Evolutionary conservation across 2,329 filamentous ascomycete species (phyloP).

Genomic region (Penicillium sp.): DNA sequence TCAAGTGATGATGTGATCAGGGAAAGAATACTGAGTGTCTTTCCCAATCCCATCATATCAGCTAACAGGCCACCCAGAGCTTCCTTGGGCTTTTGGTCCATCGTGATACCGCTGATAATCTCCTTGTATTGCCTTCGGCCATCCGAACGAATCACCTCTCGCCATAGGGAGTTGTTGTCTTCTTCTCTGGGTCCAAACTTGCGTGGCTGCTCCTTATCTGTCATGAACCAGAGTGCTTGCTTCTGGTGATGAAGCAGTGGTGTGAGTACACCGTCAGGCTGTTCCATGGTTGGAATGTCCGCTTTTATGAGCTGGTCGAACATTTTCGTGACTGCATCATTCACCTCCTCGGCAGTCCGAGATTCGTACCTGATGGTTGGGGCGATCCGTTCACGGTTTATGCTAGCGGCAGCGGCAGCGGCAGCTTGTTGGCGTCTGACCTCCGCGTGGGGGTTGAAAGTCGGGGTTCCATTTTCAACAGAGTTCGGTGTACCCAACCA

Average conservation of each 20-base stretch:
- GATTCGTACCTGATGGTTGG: conserved; percentile 39
- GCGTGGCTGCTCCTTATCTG: conserved; percentile 68
- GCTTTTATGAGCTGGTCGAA: conserved; percentile 80
- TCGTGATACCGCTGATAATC: conserved; percentile 75
- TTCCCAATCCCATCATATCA: conserved; percentile 88
- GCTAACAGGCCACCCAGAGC: conserved; percentile 74
- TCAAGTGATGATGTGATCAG: conserved; percentile 68
- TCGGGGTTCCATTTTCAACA: conserved; percentile 67
- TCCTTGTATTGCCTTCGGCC: conserved; percentile 72
- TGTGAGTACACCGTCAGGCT: conserved; percentile 63
- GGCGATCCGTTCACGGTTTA: conserved; percentile 22
- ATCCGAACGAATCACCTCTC: conserved; percentile 57
- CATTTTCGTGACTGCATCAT: conserved; percentile 78
- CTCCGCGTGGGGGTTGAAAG: conserved; percentile 74
- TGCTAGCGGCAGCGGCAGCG: conserved; percentile 19
- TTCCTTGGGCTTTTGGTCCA: conserved; percentile 62
- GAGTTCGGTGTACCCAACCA: conserved; percentile 67
- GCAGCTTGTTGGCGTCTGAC: conserved; percentile 46
- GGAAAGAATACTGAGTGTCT: conserved; percentile 82
- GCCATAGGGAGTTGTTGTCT: conserved; percentile 75
- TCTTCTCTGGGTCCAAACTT: conserved; percentile 61
- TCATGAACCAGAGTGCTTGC: conserved; percentile 87
- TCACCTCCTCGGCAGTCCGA: conserved; percentile 82
- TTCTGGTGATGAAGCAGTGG: conserved; percentile 82
- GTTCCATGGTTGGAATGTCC: conserved; percentile 73